Evolutionary conservation across 495 filamentous ascomycete genomes (phyloP).

Genomic region (Neurospora sp.): DNA sequence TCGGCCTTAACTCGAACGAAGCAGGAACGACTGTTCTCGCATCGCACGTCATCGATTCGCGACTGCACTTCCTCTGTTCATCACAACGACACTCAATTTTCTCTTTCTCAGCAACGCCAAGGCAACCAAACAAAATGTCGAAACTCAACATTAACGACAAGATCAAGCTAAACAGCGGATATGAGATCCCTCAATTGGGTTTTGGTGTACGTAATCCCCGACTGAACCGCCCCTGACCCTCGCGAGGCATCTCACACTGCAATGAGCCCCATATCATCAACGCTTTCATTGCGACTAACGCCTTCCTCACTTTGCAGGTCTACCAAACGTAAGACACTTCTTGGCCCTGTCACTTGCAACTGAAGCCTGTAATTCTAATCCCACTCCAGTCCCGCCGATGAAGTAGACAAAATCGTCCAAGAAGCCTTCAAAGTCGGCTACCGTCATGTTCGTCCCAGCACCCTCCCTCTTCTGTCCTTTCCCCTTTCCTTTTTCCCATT

Average conservation of each 20-base stretch:
- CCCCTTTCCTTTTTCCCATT: neutral
- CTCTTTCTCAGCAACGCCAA: neutral
- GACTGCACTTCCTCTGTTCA: neutral
- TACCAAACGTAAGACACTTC: slow-evolving; percentile 52
- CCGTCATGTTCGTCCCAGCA: slow-evolving; percentile 45
- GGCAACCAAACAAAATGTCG: slow-evolving; percentile 37
- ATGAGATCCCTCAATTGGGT: slow-evolving; percentile 65
- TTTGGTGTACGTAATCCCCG: slow-evolving; percentile 49
- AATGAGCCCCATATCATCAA: neutral
- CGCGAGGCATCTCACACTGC: neutral
- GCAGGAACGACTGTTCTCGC: neutral
- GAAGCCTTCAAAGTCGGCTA: slow-evolving; percentile 64
- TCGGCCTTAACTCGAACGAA: neutral
- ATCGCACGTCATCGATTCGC: neutral
- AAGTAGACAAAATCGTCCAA: slow-evolving; percentile 39
- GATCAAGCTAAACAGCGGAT: slow-evolving; percentile 62
- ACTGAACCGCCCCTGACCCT: neutral
- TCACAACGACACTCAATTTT: neutral
- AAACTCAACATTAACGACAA: slow-evolving; percentile 51
- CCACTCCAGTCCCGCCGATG: slow-evolving; percentile 21
- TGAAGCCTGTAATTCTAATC: slow-evolving; percentile 31
- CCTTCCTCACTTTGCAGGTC: slow-evolving; percentile 36
- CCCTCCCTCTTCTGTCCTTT: neutral
- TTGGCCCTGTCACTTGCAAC: slow-evolving; percentile 2
- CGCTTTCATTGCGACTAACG: neutral